phyloP scores from a whole-genome alignment of 495 filamentous ascomycete genomes.

The Neurospora sp. region DNA sequence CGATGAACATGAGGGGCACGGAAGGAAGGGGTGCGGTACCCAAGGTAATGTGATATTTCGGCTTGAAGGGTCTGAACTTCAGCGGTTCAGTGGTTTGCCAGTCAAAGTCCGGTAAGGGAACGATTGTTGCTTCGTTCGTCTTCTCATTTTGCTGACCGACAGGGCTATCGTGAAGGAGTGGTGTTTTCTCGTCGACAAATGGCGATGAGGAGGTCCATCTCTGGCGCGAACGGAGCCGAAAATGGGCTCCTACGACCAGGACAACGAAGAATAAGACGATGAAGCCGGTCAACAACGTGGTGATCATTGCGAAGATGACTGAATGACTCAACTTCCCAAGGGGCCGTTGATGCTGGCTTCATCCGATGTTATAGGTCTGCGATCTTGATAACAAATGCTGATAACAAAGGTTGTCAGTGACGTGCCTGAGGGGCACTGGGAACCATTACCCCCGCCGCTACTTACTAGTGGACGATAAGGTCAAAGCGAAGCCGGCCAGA shows the following conservation, averaged over 20 bases:
- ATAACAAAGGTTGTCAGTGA: background rate
- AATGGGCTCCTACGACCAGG: background rate
- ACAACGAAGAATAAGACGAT: background rate
- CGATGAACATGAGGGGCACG: background rate
- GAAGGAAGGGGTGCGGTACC: conserved; percentile 31
- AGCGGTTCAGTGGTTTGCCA: conserved; percentile 49
- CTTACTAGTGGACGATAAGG: background rate
- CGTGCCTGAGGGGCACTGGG: background rate
- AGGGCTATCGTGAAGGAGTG: background rate
- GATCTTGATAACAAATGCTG: background rate
- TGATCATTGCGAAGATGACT: background rate
- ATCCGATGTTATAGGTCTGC: background rate
- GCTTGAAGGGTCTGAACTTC: conserved; percentile 57
- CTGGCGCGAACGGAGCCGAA: background rate
- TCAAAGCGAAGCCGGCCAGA: background rate
- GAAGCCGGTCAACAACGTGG: background rate
- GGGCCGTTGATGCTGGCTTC: background rate
- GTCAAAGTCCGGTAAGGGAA: conserved; percentile 48
- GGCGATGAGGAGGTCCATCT: background rate
- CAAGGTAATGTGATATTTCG: conserved; percentile 66
- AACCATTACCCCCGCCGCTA: background rate
- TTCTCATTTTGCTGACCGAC: background rate
- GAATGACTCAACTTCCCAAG: background rate
- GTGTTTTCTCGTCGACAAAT: background rate
- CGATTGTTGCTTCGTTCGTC: conserved; percentile 22